Percentiles rank a stretch among this genome's conserved stretches.
Conservation (phyloP, 192 early-diverging fungal species). For the Umbelopsis isabellina region DNA sequence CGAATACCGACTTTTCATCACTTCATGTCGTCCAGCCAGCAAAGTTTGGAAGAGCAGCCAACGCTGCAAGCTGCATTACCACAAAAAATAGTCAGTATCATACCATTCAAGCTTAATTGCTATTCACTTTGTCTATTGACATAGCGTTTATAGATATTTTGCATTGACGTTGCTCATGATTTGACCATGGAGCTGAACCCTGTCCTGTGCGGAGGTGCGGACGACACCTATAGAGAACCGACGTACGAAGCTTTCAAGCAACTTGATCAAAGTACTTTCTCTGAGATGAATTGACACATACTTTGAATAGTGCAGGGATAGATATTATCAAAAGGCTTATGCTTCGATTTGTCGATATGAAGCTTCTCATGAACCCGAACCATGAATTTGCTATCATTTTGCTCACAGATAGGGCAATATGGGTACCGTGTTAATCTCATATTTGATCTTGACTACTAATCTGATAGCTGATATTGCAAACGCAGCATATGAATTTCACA, state of each 20-base stretch:
- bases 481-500: conserved; percentile 9
- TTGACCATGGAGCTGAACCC: not conserved
- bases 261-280: no score
- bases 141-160: not conserved
- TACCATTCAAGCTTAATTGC: no score
- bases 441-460: not conserved
- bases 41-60: not conserved
- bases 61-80: not conserved
- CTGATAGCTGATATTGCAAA: not conserved
- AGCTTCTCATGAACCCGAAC: not conserved
- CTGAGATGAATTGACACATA: no score
- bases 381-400: conserved; percentile 15
- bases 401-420: conserved; percentile 8
- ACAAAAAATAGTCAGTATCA: not conserved
- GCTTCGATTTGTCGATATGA: conserved; percentile 7
- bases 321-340: conserved; percentile 10
- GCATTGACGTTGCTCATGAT: conserved; percentile 18
- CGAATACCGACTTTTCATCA: no score
- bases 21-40: not conserved
- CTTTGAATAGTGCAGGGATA: not conserved
- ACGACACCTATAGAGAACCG: conserved; percentile 8
- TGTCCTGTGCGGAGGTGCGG: conserved; percentile 1
- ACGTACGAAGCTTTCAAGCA: not conserved
- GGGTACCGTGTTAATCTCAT: not conserved
- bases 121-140: not conserved